Evolutionary conservation across 805 yeast genomes (phyloP).

Genomic region (Hermanozyma aechmeae): DNA sequence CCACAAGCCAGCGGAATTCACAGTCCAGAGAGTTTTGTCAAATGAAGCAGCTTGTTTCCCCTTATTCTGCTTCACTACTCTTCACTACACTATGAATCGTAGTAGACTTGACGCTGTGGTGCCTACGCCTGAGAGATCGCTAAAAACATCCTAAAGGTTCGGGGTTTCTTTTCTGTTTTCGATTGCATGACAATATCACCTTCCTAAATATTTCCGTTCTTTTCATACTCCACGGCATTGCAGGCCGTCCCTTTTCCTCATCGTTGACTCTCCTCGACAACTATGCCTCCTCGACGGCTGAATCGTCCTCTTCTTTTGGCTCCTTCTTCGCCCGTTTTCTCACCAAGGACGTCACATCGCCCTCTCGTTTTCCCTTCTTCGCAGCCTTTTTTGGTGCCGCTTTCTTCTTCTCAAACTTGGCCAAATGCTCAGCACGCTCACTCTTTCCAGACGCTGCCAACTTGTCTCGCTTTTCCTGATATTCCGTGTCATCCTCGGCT

Average conservation of each 20-base stretch:
- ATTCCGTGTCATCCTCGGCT: conserved; percentile 44
- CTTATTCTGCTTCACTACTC: no score
- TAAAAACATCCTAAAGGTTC: no score
- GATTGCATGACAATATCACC: conserved; percentile 1
- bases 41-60: no score
- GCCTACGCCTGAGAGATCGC: no score
- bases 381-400: conserved; percentile 13
- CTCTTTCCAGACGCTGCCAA: conserved; percentile 53
- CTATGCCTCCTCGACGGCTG: neutral
- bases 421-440: conserved; percentile 61
- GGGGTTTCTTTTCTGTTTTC: conserved; percentile 1
- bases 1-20: no score
- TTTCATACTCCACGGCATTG: no score
- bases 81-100: no score
- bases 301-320: conserved; percentile 1
- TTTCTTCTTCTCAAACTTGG: conserved; percentile 51
- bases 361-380: conserved; percentile 9
- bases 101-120: no score
- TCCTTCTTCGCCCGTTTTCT: conserved; percentile 10
- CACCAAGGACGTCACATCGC: conserved; percentile 11
- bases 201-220: conserved; percentile 1
- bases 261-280: neutral
- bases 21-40: no score
- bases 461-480: conserved; percentile 35
- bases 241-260: neutral